A percentile compares a stretch with the other conserved stretches of the same genome.
These are phyloP conservation scores for Plasmodium chabaudi DNA, from an alignment of 169 alveolate species.

Conservation along the genomic window DNA sequence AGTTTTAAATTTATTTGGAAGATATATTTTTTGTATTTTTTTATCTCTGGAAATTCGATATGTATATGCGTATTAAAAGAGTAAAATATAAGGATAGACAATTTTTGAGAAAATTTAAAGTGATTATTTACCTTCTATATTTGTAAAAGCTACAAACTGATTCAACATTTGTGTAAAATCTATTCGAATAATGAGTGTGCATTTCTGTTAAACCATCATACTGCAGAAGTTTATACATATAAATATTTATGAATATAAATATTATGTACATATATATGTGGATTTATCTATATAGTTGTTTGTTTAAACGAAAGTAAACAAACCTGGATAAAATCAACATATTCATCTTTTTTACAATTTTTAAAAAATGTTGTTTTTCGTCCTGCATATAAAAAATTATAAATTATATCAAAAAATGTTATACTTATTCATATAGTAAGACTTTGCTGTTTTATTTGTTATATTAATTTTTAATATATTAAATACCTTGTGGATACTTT, in stretches of 20 bases:
- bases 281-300: not conserved
- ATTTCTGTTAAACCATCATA: constrained; percentile 61
- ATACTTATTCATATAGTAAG: not conserved
- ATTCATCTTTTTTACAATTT: constrained; percentile 70
- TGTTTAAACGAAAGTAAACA: not conserved
- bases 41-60: constrained; percentile 22
- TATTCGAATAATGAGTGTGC: constrained; percentile 64
- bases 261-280: not conserved
- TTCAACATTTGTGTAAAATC: constrained; percentile 36
- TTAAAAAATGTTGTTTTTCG: constrained; percentile 42
- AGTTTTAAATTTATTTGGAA: constrained; percentile 42
- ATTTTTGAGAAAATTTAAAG: too few species aligned
- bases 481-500: constrained; percentile 62
- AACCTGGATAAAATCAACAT: constrained; percentile 48
- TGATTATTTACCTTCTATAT: constrained; percentile 28
- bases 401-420: not conserved
- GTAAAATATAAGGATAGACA: not conserved
- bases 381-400: constrained; percentile 13
- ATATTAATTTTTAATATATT: not conserved
- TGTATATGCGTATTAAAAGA: not conserved
- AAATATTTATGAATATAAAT: not conserved
- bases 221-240: constrained; percentile 5
- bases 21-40: constrained; percentile 43
- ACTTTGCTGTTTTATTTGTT: not conserved
- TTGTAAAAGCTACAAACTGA: constrained; percentile 38